Conservation (phyloP, 371 early-diverging fungal species). For the Rhizopus delemar region DNA sequence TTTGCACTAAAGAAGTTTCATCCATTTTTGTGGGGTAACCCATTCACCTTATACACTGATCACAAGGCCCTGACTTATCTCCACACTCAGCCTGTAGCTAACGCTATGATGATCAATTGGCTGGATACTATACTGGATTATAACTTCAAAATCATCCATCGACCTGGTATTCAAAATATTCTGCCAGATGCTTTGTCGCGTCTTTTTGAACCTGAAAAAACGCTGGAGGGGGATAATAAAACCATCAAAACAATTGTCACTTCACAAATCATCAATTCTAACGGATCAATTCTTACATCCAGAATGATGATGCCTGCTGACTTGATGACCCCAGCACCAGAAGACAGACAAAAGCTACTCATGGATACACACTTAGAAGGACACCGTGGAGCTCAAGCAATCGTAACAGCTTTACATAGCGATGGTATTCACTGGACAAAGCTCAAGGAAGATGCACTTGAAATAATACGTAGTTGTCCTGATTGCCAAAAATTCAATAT, state of each 20-base stretch:
- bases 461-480: neutral
- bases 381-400: neutral
- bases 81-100: slow-evolving; percentile 11
- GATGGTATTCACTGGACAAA: slow-evolving; percentile 6
- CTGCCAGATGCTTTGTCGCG: slow-evolving; percentile 15
- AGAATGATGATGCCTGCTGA: neutral
- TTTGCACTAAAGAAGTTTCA: slow-evolving; percentile 3
- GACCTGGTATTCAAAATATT: slow-evolving; percentile 18
- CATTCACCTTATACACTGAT: neutral
- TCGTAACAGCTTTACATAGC: neutral
- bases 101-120: slow-evolving; percentile 18
- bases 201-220: slow-evolving; percentile 5
- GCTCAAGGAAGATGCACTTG: neutral
- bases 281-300: neutral
- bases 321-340: neutral
- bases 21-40: neutral
- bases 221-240: slow-evolving; percentile 10
- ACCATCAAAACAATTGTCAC: neutral
- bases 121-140: slow-evolving; percentile 21
- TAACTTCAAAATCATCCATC: slow-evolving; percentile 12
- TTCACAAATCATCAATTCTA: neutral
- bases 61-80: slow-evolving; percentile 8
- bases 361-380: neutral
- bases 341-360: neutral
- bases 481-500: slow-evolving; percentile 1